Evolutionary conservation across 371 early-diverging fungal species (phyloP).

Genomic region (Saksenaea oblongispora): DNA sequence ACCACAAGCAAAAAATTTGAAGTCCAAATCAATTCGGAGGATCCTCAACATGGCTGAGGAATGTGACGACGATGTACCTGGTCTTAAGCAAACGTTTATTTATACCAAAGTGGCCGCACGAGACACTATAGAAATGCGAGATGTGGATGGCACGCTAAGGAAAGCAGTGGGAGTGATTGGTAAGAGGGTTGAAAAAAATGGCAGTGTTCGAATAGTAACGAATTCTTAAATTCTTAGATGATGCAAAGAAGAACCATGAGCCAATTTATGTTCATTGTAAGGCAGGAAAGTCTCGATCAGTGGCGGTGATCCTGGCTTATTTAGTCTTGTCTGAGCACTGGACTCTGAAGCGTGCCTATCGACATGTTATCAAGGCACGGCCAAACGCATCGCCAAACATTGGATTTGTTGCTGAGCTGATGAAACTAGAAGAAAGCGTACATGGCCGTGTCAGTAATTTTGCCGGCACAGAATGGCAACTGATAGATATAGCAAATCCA

Average conservation of each 20-base stretch:
- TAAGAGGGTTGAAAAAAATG: slow-evolving; percentile 23
- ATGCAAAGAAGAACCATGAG: slow-evolving; percentile 42
- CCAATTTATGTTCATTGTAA: slow-evolving; percentile 86
- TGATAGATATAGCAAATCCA: slow-evolving; percentile 22
- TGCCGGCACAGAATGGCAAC: slow-evolving; percentile 38
- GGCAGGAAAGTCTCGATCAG: slow-evolving; percentile 83
- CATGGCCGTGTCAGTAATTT: slow-evolving; percentile 54
- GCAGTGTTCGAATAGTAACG: neutral
- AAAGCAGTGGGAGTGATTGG: slow-evolving; percentile 60
- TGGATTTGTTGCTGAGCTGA: slow-evolving; percentile 81
- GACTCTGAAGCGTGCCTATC: slow-evolving; percentile 73
- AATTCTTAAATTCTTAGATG: slow-evolving; percentile 25
- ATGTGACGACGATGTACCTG: slow-evolving; percentile 62
- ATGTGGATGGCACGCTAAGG: slow-evolving; percentile 52
- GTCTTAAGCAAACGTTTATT: slow-evolving; percentile 33
- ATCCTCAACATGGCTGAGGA: slow-evolving; percentile 69
- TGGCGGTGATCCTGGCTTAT: slow-evolving; percentile 77
- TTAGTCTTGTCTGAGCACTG: slow-evolving; percentile 67
- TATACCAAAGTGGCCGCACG: slow-evolving; percentile 61
- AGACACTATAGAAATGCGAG: slow-evolving; percentile 63
- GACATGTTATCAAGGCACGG: slow-evolving; percentile 65
- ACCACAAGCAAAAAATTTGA: slow-evolving; percentile 42
- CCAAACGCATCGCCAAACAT: slow-evolving; percentile 81
- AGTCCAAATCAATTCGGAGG: slow-evolving; percentile 43
- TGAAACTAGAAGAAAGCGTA: slow-evolving; percentile 69